Percentiles rank a stretch among this genome's conserved stretches.
These are phyloP conservation scores for Colletotrichum godetiae DNA, from an alignment of 2,329 filamentous ascomycete genomes.

Conservation along the genomic window DNA sequence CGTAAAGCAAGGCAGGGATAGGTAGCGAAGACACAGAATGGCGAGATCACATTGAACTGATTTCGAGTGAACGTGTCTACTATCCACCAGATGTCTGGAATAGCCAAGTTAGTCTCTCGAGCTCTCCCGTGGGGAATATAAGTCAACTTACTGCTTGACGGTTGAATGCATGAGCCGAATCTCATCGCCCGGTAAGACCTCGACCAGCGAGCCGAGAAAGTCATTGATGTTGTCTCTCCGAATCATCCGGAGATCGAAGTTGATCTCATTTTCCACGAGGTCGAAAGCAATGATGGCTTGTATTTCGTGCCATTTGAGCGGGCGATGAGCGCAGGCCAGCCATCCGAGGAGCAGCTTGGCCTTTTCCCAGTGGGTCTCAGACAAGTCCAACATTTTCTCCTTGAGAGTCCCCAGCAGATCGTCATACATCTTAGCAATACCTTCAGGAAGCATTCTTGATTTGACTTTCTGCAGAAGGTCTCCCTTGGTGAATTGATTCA, in stretches of 20 bases:
- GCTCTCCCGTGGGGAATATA: not conserved
- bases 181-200: conserved; percentile 42
- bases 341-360: conserved; percentile 50
- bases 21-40: conserved; percentile 47
- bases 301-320: conserved; percentile 54
- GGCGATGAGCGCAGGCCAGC: conserved; percentile 52
- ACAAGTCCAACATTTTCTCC: not conserved
- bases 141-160: conserved; percentile 45
- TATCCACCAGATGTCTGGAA: conserved; percentile 40
- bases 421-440: conserved; percentile 32
- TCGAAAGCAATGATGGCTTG: conserved; percentile 48
- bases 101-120: not conserved
- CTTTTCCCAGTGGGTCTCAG: conserved; percentile 36
- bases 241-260: conserved; percentile 39
- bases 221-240: conserved; percentile 41
- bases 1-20: conserved; percentile 47
- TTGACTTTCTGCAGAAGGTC: conserved; percentile 39
- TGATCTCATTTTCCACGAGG: conserved; percentile 22
- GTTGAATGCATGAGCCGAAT: conserved; percentile 53
- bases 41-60: conserved; percentile 46
- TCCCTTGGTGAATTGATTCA: conserved; percentile 36
- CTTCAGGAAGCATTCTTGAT: conserved; percentile 28
- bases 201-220: conserved; percentile 51
- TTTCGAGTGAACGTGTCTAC: conserved; percentile 38
- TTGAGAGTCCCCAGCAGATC: conserved; percentile 39